Conservation (phyloP, 208 protist genomes). For the Lotmaria passim region DNA sequence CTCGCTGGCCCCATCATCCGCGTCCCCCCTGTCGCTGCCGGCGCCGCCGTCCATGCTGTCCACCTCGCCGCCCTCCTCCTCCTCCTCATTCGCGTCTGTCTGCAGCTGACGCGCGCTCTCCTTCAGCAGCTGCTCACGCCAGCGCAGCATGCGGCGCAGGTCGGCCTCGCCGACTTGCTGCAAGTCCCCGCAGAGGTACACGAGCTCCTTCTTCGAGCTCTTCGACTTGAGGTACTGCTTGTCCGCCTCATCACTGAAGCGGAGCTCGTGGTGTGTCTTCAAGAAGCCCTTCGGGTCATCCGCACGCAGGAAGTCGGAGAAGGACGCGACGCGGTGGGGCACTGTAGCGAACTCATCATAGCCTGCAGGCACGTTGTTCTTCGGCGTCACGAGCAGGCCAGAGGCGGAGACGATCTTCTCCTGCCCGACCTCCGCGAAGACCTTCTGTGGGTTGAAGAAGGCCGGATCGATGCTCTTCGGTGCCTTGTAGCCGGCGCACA, state of each 20-base stretch:
- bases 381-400: constrained; percentile 71
- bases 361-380: constrained; percentile 78
- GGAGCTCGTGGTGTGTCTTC: constrained; percentile 86
- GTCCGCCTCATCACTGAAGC: constrained; percentile 87
- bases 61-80: constrained; percentile 32
- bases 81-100: constrained; percentile 19
- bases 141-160: constrained; percentile 93
- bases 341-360: constrained; percentile 94
- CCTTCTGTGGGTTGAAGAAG: constrained; percentile 95
- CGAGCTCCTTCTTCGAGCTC: constrained; percentile 93
- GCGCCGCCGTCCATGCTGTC: constrained; percentile 38
- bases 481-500: constrained; percentile 96
- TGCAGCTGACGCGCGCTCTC: constrained; percentile 51
- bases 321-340: constrained; percentile 70
- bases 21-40: constrained; percentile 33
- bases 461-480: constrained; percentile 96
- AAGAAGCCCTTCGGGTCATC: constrained; percentile 92
- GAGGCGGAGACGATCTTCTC: constrained; percentile 84
- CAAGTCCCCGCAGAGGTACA: constrained; percentile 92
- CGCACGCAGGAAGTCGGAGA: constrained; percentile 91
- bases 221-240: constrained; percentile 78
- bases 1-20: constrained; percentile 38
- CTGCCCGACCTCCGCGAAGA: constrained; percentile 95
- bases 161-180: constrained; percentile 95
- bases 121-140: constrained; percentile 88